phyloP scores from a whole-genome alignment of 169 alveolate genomes.

The Toxoplasma gondii region DNA sequence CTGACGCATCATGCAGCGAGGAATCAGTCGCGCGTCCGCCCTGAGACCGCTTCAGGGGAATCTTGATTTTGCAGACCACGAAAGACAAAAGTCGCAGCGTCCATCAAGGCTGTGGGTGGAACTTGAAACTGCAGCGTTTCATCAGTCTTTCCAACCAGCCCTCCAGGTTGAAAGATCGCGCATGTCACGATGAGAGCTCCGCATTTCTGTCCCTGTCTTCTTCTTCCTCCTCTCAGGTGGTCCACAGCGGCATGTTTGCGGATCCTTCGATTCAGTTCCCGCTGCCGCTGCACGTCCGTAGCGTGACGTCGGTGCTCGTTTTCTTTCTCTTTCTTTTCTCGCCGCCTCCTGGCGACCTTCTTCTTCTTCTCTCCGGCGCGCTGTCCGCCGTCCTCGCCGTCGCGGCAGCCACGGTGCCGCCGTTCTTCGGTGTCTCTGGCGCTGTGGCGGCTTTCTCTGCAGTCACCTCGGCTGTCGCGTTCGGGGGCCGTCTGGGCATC shows the following conservation, averaged over 20 bases:
- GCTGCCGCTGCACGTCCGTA: not conserved
- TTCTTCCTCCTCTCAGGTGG: not conserved
- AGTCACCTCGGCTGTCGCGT: not conserved
- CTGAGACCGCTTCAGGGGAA: no score
- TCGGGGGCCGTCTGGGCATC: not conserved
- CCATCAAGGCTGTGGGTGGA: no score
- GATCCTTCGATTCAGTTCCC: slow-evolving; percentile 6
- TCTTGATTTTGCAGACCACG: no score
- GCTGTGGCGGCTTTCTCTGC: not conserved
- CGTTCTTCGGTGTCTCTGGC: not conserved
- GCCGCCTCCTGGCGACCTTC: slow-evolving; percentile 24
- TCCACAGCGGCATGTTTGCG: slow-evolving; percentile 35
- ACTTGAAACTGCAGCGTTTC: no score
- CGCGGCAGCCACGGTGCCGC: not conserved
- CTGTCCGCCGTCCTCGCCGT: not conserved
- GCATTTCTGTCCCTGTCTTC: not conserved
- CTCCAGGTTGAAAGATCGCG: no score
- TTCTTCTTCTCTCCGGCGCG: not conserved
- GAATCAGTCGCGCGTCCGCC: no score
- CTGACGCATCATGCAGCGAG: no score
- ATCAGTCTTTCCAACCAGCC: no score
- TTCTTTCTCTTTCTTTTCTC: not conserved
- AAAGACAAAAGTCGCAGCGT: no score
- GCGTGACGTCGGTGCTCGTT: not conserved
- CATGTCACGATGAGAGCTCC: no score